Evolutionary conservation across 306 rosid genomes (phyloP).

Genomic region (Lathyrus oleraceus): DNA sequence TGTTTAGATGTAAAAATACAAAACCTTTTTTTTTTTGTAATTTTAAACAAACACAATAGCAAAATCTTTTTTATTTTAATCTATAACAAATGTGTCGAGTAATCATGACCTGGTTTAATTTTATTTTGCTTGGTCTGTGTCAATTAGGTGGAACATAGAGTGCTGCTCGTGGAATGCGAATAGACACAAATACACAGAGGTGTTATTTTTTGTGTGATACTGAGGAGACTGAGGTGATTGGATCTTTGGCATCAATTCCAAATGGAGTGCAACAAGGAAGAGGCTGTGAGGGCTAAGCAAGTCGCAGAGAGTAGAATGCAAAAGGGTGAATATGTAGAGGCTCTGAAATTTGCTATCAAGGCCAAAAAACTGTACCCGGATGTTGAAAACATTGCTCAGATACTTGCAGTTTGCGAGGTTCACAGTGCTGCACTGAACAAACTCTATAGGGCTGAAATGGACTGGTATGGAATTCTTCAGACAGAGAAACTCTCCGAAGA

Average conservation of each 20-base stretch:
- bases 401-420: conserved; percentile 68
- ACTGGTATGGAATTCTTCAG: conserved; percentile 83
- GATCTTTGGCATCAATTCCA: conserved; percentile 28
- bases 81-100: too few species aligned
- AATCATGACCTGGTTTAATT: neutral
- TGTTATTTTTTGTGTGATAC: neutral
- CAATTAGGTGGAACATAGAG: conserved; percentile 37
- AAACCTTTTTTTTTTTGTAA: too few species aligned
- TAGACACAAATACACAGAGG: neutral
- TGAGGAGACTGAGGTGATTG: conserved; percentile 29
- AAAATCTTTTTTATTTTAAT: too few species aligned
- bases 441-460: conserved; percentile 45
- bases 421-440: conserved; percentile 60
- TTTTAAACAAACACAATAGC: neutral
- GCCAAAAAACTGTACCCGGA: conserved; percentile 67
- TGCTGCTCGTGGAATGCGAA: conserved; percentile 19
- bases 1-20: too few species aligned
- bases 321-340: conserved; percentile 64
- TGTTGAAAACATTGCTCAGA: conserved; percentile 61
- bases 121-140: conserved; percentile 27
- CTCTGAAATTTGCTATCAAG: conserved; percentile 62
- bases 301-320: conserved; percentile 72
- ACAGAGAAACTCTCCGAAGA: conserved; percentile 48
- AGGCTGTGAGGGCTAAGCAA: conserved; percentile 73
- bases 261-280: conserved; percentile 97